These are phyloP conservation scores for Yamadazyma atlantica DNA, from an alignment of 1,139 yeast genomes.

Conservation along the genomic window DNA sequence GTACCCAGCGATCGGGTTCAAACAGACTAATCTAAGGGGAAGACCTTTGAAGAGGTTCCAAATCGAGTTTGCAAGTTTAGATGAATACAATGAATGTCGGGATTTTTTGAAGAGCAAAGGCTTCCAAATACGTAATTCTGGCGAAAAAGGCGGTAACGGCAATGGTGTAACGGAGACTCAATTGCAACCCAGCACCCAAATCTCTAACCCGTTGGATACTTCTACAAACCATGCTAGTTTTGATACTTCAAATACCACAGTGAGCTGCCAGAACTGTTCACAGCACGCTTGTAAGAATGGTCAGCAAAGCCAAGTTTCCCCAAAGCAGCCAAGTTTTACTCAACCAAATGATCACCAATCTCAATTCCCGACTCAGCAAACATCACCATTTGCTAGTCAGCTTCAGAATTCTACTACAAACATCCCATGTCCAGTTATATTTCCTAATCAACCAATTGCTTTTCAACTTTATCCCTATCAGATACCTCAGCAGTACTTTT, in stretches of 20 bases:
- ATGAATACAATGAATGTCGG: conserved; percentile 8
- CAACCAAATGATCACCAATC: background rate
- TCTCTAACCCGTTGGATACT: too few relatives aligned
- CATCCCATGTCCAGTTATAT: background rate
- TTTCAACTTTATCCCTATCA: background rate
- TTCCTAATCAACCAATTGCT: background rate
- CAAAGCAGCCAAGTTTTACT: too few relatives aligned
- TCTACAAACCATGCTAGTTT: too few relatives aligned
- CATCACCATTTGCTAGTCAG: background rate
- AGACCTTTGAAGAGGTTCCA: conserved; percentile 14
- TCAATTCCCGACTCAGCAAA: background rate
- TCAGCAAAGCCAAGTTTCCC: too few relatives aligned
- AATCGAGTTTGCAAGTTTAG: conserved; percentile 9
- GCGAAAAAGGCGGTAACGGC: background rate
- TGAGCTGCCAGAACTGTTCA: too few relatives aligned
- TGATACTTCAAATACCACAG: too few relatives aligned
- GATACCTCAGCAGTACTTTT: background rate
- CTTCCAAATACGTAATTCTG: background rate
- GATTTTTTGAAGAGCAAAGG: conserved; percentile 2
- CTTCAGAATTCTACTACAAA: too few relatives aligned
- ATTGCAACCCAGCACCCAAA: background rate
- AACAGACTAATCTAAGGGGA: conserved; percentile 8
- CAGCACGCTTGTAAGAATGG: too few relatives aligned
- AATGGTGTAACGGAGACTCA: background rate
- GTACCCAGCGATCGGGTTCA: conserved; percentile 16